Percentiles rank a stretch among this genome's conserved stretches.
phyloP scores from a whole-genome alignment of 805 yeast species.

The Metschnikowia drakensbergensis region DNA sequence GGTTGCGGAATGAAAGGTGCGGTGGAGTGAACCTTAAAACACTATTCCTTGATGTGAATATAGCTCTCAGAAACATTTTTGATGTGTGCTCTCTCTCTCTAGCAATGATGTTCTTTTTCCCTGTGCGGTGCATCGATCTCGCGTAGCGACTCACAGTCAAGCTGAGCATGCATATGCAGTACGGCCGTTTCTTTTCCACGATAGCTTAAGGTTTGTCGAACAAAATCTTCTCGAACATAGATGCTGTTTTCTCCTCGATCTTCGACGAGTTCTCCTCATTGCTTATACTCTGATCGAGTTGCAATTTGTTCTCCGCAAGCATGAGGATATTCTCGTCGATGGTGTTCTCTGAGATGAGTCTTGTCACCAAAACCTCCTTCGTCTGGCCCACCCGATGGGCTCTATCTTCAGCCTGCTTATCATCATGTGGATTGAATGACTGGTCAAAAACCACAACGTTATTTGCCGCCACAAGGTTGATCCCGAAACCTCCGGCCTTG shows the following conservation, averaged over 20 bases:
- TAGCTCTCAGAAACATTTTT: slow-evolving; percentile 1
- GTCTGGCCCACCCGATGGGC: slow-evolving; percentile 97
- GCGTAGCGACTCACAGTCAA: slow-evolving; percentile 5
- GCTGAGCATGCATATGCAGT: background rate
- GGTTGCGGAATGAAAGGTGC: slow-evolving; percentile 7
- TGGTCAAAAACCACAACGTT: slow-evolving; percentile 89
- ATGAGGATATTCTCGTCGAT: slow-evolving; percentile 87
- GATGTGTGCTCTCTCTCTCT: background rate
- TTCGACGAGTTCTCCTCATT: slow-evolving; percentile 36
- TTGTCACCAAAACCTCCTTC: slow-evolving; percentile 72
- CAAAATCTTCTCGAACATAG: slow-evolving; percentile 47
- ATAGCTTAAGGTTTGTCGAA: slow-evolving; percentile 24
- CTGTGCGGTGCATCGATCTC: slow-evolving; percentile 5
- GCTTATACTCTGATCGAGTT: slow-evolving; percentile 68
- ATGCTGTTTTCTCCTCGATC: slow-evolving; percentile 51
- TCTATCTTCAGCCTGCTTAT: slow-evolving; percentile 97
- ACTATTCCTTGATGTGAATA: background rate
- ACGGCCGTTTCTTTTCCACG: slow-evolving; percentile 1
- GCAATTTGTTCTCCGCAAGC: slow-evolving; percentile 86
- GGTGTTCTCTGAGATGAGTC: slow-evolving; percentile 67
- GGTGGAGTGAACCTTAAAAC: background rate
- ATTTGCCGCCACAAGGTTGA: slow-evolving; percentile 92
- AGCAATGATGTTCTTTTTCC: slow-evolving; percentile 1
- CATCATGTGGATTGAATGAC: slow-evolving; percentile 97
- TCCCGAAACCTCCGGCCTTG: slow-evolving; percentile 98